Evolutionary conservation across 306 rosid species (phyloP), one percentile per base, ranked within the genome.

Genomic region (Prunus mira): DNA sequence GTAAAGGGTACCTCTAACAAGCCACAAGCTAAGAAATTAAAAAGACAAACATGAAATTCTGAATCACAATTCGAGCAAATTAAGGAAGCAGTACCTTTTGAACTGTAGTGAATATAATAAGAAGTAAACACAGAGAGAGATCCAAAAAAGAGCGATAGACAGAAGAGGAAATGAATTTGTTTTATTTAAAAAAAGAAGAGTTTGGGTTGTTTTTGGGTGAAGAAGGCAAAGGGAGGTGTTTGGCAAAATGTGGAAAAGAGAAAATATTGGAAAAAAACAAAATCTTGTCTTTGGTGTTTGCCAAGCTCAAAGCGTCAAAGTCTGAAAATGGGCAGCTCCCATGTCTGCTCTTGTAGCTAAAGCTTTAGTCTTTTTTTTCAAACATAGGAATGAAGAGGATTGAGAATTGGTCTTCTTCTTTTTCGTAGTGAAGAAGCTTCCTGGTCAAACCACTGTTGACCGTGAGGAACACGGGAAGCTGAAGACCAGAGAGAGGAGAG

Each of bases 361-460:
- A 34, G 17, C 22, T 30, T 2, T 32, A 20, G 15, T 58, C 32
- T 57, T 57, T 9, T 19, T 34, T 34, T 3, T 13, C 49, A 65
- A 9, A 18, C 69, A 34, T 13, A 27, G 41, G 41, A 6, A 20
- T 17, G 34, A 25, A 2, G 34, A 63, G 22, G 69, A 45, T 24
- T 73, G 41, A 56, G 60, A 61, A 74, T 27, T 61, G 69, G 77
- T 61, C 77, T 24, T 60, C 28, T 55, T 3, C 12, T 5, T 71
- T 45, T 77, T 64, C 78, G 69, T 66, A 74, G 22, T 55, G 15
- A 46, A 15, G 79, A 67, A 67, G 75, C 74, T 46, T 66, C 73
- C 9, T 9, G 67, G 76, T 73, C 77, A 27, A 9, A 60, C 69
- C 46, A 27, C 19, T 22, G 32, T 32, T 56, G 30, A 46, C 77